These are phyloP conservation scores for Porcisia deanei DNA, from an alignment of 208 protist species.

Conservation along the genomic window DNA sequence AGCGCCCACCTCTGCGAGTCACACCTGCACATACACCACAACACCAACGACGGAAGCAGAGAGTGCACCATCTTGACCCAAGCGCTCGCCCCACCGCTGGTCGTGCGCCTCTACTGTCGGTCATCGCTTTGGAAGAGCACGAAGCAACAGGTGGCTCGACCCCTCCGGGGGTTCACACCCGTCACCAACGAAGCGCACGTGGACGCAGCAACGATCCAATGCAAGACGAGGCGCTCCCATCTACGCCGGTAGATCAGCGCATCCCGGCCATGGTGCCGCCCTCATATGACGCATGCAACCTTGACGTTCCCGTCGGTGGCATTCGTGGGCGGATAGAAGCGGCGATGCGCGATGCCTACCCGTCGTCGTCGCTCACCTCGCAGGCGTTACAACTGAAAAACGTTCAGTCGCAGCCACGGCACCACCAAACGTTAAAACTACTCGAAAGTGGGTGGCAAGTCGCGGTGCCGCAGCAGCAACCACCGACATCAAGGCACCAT, in stretches of 20 bases:
- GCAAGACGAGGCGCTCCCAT: neutral
- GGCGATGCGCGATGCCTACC: neutral
- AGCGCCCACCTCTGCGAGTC: neutral
- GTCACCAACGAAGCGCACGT: neutral
- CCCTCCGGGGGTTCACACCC: neutral
- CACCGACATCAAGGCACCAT: neutral
- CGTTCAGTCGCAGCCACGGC: neutral
- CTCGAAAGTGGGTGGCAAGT: neutral
- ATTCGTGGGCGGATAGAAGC: neutral
- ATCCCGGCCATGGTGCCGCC: slow-evolving; percentile 25
- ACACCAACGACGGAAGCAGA: slow-evolving; percentile 1
- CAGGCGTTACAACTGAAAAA: neutral
- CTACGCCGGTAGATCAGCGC: slow-evolving; percentile 27
- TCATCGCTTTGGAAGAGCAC: neutral
- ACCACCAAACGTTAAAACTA: neutral
- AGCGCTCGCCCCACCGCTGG: neutral
- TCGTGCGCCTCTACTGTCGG: neutral
- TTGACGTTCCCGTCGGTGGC: neutral
- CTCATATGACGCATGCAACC: slow-evolving; percentile 22
- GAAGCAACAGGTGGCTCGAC: neutral
- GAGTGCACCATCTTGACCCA: neutral
- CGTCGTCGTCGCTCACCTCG: neutral
- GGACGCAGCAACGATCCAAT: neutral
- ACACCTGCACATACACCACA: neutral
- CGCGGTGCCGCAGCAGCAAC: neutral